Conservation (phyloP, 1,284 basidiomycete genomes). For the Ceratobasidium sp. region DNA sequence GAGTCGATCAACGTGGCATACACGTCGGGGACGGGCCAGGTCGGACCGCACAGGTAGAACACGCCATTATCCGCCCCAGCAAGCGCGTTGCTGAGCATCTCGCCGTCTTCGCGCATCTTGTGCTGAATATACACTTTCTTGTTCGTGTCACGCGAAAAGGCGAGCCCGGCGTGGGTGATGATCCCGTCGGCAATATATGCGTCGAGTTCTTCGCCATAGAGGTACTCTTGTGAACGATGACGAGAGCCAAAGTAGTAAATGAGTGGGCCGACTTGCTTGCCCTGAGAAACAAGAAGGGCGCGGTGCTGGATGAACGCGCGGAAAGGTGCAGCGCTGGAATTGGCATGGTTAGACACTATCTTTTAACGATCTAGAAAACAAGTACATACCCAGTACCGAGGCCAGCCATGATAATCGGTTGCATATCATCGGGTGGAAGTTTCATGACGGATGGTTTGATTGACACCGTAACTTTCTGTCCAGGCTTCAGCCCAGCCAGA, state of each 20-base stretch:
- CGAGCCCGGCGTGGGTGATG: constrained; percentile 89
- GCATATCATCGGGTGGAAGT: constrained; percentile 83
- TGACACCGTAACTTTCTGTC: constrained; percentile 95
- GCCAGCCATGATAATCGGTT: constrained; percentile 98
- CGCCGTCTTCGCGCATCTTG: constrained; percentile 93
- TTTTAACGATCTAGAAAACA: background rate
- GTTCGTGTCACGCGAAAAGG: constrained; percentile 93
- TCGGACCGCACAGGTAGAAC: constrained; percentile 98
- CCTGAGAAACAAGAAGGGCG: constrained; percentile 79
- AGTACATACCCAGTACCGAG: constrained; percentile 81
- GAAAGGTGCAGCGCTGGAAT: constrained; percentile 85
- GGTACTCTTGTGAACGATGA: constrained; percentile 91
- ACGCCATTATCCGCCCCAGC: constrained; percentile 64
- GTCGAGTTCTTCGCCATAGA: constrained; percentile 94
- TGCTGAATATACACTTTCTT: constrained; percentile 99
- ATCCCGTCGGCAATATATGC: constrained; percentile 82
- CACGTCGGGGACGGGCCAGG: constrained; percentile 98
- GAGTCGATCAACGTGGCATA: constrained; percentile 89
- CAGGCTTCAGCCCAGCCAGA: constrained; percentile 80
- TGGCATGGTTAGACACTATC: constrained; percentile 2
- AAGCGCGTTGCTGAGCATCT: constrained; percentile 77
- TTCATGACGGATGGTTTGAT: constrained; percentile 99
- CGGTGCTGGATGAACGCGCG: constrained; percentile 97
- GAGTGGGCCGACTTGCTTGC: constrained; percentile 84
- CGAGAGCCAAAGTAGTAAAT: constrained; percentile 99